Conservation (phyloP, 495 filamentous ascomycete species). For the Podospora pseudopauciseta region DNA sequence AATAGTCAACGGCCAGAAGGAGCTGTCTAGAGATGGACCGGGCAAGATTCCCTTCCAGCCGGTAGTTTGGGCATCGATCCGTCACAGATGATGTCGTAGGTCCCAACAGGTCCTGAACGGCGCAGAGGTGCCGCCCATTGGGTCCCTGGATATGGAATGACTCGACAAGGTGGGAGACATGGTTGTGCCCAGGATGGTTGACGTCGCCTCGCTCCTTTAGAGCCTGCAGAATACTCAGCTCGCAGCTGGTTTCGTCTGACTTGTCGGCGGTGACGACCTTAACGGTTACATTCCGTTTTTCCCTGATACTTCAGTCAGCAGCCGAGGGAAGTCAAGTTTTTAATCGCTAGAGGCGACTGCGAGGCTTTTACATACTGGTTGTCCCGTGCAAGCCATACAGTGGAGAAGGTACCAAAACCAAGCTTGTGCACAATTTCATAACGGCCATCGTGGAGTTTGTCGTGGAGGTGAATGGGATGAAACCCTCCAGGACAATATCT, state of each 20-base stretch:
- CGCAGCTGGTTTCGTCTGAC: background rate
- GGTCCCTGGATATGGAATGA: slow-evolving; percentile 2
- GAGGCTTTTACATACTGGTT: background rate
- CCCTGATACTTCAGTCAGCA: background rate
- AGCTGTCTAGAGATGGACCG: background rate
- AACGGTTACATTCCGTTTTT: background rate
- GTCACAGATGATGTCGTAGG: background rate
- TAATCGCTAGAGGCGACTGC: too few species aligned
- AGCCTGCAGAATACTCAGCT: background rate
- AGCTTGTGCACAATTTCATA: slow-evolving; percentile 9
- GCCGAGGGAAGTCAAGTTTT: too few species aligned
- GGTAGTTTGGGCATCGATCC: slow-evolving; percentile 1
- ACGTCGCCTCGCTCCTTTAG: background rate
- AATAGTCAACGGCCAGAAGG: slow-evolving; percentile 2
- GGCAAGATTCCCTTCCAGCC: background rate
- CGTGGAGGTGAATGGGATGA: slow-evolving; percentile 2
- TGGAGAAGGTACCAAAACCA: slow-evolving; percentile 3
- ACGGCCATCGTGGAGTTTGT: slow-evolving; percentile 4
- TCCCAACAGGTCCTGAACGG: background rate
- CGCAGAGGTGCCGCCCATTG: background rate
- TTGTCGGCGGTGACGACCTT: slow-evolving; percentile 1
- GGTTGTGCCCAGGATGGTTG: background rate
- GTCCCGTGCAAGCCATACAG: slow-evolving; percentile 10
- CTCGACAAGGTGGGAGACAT: background rate
- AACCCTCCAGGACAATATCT: slow-evolving; percentile 5